Evolutionary conservation across 352 stramenopile genomes (phyloP).

Genomic region (Globisporangium camurandrum): DNA sequence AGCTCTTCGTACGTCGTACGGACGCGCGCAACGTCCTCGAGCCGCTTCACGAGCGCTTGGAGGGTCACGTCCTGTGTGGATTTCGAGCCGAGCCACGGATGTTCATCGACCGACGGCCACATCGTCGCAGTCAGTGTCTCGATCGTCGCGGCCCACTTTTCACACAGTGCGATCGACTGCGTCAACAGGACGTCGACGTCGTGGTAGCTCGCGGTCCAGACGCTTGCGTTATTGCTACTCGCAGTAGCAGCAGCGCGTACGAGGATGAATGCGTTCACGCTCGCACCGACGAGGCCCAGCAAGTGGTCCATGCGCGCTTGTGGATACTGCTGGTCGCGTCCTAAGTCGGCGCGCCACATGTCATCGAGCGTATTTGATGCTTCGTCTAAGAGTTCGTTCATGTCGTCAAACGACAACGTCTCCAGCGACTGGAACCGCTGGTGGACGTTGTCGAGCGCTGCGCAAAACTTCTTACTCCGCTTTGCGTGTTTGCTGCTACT

Average conservation of each 20-base stretch:
- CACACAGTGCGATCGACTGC: constrained; percentile 60
- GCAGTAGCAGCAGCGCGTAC: constrained; percentile 29
- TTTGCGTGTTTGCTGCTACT: constrained; percentile 42
- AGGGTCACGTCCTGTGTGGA: constrained; percentile 34
- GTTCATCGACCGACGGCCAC: constrained; percentile 77
- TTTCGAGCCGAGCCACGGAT: constrained; percentile 59
- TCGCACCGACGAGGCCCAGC: constrained; percentile 68
- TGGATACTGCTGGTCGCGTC: constrained; percentile 60
- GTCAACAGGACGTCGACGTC: constrained; percentile 50
- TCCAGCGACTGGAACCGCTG: constrained; percentile 59
- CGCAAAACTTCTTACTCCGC: constrained; percentile 70
- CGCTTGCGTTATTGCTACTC: constrained; percentile 13
- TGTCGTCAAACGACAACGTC: constrained; percentile 61
- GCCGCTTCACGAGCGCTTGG: constrained; percentile 40
- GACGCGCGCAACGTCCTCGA: constrained; percentile 77
- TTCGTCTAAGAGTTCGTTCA: constrained; percentile 84
- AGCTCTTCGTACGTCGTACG: constrained; percentile 87
- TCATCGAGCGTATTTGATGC: constrained; percentile 83
- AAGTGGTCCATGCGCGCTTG: constrained; percentile 86
- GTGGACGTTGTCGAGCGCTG: constrained; percentile 77
- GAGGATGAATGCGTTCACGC: constrained; percentile 70
- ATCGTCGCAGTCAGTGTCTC: constrained; percentile 73
- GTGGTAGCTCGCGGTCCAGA: constrained; percentile 69
- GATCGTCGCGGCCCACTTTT: constrained; percentile 69
- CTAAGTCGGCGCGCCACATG: constrained; percentile 79